Conservation (phyloP, 1,284 basidiomycete species). For the Ceratorhiza oryzae-sativae region DNA sequence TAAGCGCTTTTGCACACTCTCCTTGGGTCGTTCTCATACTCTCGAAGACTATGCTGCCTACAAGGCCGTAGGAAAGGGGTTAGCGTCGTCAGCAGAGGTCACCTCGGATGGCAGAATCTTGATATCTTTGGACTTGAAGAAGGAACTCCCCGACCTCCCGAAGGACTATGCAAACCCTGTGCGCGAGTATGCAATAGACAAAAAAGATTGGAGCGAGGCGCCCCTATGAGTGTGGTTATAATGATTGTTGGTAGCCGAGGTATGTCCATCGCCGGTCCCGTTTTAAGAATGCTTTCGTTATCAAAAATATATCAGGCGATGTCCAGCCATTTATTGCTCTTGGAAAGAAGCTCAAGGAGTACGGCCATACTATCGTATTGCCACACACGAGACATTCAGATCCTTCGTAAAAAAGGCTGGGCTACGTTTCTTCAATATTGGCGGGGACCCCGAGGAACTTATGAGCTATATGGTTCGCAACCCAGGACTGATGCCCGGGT, state of each 20-base stretch:
- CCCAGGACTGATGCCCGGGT: slow-evolving; percentile 62
- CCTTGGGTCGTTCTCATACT: background rate
- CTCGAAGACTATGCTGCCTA: slow-evolving; percentile 46
- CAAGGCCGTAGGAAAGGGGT: slow-evolving; percentile 47
- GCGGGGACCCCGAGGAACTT: slow-evolving; percentile 65
- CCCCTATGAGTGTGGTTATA: slow-evolving; percentile 65
- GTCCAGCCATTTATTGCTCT: slow-evolving; percentile 76
- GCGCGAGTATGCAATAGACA: slow-evolving; percentile 60
- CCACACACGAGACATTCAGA: slow-evolving; percentile 69
- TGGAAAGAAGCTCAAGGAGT: slow-evolving; percentile 59
- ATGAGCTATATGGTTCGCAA: slow-evolving; percentile 70
- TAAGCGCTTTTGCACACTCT: slow-evolving; percentile 37
- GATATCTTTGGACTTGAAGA: slow-evolving; percentile 57
- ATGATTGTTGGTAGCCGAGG: slow-evolving; percentile 71
- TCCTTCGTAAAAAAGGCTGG: slow-evolving; percentile 61
- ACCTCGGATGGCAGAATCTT: slow-evolving; percentile 55
- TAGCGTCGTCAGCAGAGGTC: slow-evolving; percentile 52
- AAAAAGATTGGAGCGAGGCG: slow-evolving; percentile 50
- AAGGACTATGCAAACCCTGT: slow-evolving; percentile 57
- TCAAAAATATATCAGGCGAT: slow-evolving; percentile 58
- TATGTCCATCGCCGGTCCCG: slow-evolving; percentile 46
- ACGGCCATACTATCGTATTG: slow-evolving; percentile 69
- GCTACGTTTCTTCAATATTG: slow-evolving; percentile 65
- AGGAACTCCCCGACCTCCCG: slow-evolving; percentile 60
- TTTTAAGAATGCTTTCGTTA: background rate